A percentile compares a stretch with the other conserved stretches of the same genome.
phyloP scores from a whole-genome alignment of 2,329 filamentous ascomycete species.

The Penicillium sp. region DNA sequence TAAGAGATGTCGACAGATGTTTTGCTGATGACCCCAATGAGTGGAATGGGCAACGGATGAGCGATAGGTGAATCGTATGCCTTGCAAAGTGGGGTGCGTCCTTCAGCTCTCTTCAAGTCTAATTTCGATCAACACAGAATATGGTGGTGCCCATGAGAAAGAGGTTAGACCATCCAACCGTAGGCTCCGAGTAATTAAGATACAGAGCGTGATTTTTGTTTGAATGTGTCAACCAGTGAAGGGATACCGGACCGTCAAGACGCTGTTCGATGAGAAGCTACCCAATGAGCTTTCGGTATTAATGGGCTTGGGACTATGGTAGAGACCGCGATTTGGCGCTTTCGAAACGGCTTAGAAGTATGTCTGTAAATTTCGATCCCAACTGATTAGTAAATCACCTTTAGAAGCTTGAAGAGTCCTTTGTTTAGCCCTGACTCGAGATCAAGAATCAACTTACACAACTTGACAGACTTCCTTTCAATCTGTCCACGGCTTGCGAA shows the following conservation, averaged over 20 bases:
- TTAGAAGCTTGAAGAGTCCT: not conserved
- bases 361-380: slow-evolving; percentile 6
- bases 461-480: slow-evolving; percentile 21
- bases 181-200: not conserved
- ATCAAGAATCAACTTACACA: slow-evolving; percentile 28
- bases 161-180: not conserved
- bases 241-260: not conserved
- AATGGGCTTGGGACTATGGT: not conserved
- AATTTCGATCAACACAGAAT: not conserved
- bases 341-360: not conserved
- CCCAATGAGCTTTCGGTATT: not conserved
- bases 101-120: not conserved
- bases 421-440: slow-evolving; percentile 13
- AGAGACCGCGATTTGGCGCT: not conserved
- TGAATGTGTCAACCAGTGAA: not conserved
- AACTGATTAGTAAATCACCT: slow-evolving; percentile 8
- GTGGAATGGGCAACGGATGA: not conserved
- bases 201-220: not conserved
- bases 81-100: slow-evolving; percentile 5
- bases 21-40: not conserved
- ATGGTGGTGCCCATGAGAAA: not conserved
- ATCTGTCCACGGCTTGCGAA: slow-evolving; percentile 13
- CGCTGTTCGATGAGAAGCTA: not conserved
- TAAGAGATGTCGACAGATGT: no score
- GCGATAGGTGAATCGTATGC: not conserved